These are phyloP conservation scores for Castanospermum australe DNA, from an alignment of 306 rosid species.

Conservation along the genomic window DNA sequence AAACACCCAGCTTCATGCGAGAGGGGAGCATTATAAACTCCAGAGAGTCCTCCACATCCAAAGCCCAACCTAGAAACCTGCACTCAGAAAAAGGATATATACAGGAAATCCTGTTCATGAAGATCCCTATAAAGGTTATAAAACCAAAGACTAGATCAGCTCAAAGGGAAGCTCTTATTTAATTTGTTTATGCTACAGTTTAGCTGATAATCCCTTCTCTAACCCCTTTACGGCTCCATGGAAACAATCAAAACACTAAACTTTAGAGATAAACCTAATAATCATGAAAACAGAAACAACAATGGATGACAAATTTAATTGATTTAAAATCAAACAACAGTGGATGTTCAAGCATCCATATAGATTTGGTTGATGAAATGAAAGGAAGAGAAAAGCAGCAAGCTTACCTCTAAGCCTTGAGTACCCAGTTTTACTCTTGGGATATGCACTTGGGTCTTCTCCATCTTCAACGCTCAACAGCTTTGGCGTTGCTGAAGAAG, in stretches of 20 bases:
- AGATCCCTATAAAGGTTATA: not conserved
- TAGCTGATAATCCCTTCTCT: not conserved
- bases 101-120: not conserved
- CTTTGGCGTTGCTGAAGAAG: not conserved
- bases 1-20: slow-evolving; percentile 68
- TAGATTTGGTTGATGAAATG: too few relatives aligned
- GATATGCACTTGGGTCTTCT: not conserved
- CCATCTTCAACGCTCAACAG: not conserved
- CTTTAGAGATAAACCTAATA: not conserved
- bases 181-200: too few relatives aligned
- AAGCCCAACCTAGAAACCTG: slow-evolving; percentile 87
- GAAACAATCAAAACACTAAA: not conserved
- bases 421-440: not conserved
- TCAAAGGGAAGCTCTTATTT: not conserved
- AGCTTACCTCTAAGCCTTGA: not conserved
- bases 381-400: too few relatives aligned
- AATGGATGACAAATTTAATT: too few relatives aligned
- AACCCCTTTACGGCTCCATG: not conserved
- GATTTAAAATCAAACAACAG: too few relatives aligned
- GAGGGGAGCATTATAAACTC: slow-evolving; percentile 60
- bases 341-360: too few relatives aligned
- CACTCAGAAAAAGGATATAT: not conserved
- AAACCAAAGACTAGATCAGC: not conserved
- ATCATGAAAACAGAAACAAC: not conserved
- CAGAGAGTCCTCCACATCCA: slow-evolving; percentile 81